Evolutionary conservation across 768 basidiomycete genomes (phyloP), one percentile per base, ranked within the genome.

Genomic region (Clavaria fumosa): DNA sequence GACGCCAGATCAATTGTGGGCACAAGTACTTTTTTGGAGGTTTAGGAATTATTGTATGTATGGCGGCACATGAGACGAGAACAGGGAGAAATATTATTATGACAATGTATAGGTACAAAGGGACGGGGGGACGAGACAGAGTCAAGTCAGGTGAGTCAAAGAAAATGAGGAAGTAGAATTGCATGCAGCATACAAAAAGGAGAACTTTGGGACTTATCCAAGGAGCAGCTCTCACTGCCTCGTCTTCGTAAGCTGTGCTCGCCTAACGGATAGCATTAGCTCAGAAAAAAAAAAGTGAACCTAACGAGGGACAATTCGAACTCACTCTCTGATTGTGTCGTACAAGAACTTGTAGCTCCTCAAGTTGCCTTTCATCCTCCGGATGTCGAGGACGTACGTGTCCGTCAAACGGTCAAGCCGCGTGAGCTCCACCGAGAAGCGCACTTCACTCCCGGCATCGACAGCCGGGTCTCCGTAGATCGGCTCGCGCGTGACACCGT

Each of bases 371-470:
- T 93, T 90, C 51, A 96, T 54, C 46, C 95, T 62, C 50, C 91
- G 74, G 53, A 96, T 79, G 59, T 96, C 91, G 49, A 97, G 66
- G 57, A 80, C 81, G 57, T 80, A 91, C 31, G 90, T 84, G 52
- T 86, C 85, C 47, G 78, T 84, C 49, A 97, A 66, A 44, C 88
- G 74, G 56, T 86, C 81, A 49, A 99, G 66, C 49, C 83, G 64
- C 33, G 93, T 96, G 44, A 99, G 59, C 62, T 99, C 95, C 44
- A 96, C 81, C 9, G 77, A 85, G 65, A 97, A 97, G 47, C 85
- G 75, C 47, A 99, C 88, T 73, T 97, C 95, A 48, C 93, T 93
- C 21, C 89, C 89, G 14, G 74, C 72, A 51, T 97, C 95, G 47
- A 82, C 72, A 3, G 66, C 53, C n/a, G 61, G 47, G 40, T 84